Evolutionary conservation across 352 stramenopile genomes (phyloP).

Genomic region (Phytopythium chamaehyphon): DNA sequence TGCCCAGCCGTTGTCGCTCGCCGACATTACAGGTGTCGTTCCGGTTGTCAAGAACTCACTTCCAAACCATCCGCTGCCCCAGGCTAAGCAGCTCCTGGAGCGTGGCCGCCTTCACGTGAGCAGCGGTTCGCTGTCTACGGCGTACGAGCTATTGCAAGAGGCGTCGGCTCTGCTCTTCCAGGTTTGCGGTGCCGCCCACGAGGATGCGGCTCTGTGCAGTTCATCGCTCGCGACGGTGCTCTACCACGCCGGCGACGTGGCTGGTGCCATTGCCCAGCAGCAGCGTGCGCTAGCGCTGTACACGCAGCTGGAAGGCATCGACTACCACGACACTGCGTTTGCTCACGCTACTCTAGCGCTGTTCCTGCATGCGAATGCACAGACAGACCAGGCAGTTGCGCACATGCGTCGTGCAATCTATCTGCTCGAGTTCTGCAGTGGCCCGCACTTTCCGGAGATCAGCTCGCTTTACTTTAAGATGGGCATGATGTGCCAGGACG

Average conservation of each 20-base stretch:
- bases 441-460: constrained; percentile 89
- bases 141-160: constrained; percentile 89
- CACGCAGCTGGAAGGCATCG: constrained; percentile 90
- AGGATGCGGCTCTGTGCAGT: constrained; percentile 90
- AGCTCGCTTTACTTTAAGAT: constrained; percentile 92
- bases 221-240: constrained; percentile 91
- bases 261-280: constrained; percentile 86
- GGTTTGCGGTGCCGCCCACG: constrained; percentile 90
- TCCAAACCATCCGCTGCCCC: constrained; percentile 65
- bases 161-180: constrained; percentile 92
- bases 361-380: constrained; percentile 85
- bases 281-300: constrained; percentile 90
- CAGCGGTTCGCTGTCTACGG: constrained; percentile 61
- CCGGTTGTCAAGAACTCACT: constrained; percentile 93
- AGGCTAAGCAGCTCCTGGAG: constrained; percentile 87
- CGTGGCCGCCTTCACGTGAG: constrained; percentile 80
- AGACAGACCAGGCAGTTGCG: constrained; percentile 81
- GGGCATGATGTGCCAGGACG: constrained; percentile 93
- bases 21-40: constrained; percentile 91
- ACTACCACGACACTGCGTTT: constrained; percentile 90
- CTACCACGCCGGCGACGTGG: constrained; percentile 89
- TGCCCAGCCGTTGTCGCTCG: constrained; percentile 77
- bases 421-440: constrained; percentile 90
- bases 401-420: constrained; percentile 92
- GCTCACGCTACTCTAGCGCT: constrained; percentile 91